A percentile compares a stretch with the other conserved stretches of the same genome.
Conservation (phyloP, 208 protist species). For the Trypanosoma vivax region DNA sequence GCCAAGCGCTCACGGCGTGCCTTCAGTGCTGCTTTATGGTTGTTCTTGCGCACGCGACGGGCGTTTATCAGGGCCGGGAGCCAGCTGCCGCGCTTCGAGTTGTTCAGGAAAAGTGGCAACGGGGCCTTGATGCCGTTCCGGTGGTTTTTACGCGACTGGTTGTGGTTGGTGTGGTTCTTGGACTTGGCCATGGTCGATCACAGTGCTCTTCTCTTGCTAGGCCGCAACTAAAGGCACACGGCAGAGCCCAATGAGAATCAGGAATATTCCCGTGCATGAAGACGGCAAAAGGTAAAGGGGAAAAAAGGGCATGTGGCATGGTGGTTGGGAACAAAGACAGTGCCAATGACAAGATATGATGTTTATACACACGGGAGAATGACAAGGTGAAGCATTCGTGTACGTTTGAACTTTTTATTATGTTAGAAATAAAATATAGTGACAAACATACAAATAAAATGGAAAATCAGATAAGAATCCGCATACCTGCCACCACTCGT, state of each 20-base stretch:
- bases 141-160: constrained; percentile 91
- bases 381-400: no score
- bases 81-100: constrained; percentile 78
- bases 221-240: neutral
- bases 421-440: no score
- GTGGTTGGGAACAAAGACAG: neutral
- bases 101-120: constrained; percentile 21
- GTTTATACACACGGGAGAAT: no score
- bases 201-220: neutral
- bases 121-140: constrained; percentile 80
- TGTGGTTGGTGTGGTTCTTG: constrained; percentile 93
- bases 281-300: neutral
- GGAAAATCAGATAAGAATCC: no score
- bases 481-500: no score
- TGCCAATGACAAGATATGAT: neutral
- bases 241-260: neutral
- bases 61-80: constrained; percentile 74
- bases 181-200: constrained; percentile 83
- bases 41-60: constrained; percentile 82
- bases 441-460: no score
- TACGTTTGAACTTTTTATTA: no score
- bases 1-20: constrained; percentile 70
- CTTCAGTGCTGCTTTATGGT: constrained; percentile 79
- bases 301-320: neutral
- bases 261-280: neutral